A percentile compares a stretch with the other conserved stretches of the same genome.
Evolutionary conservation across 140 eudicot species (phyloP).

Genomic region (Erigeron philadelphicus): DNA sequence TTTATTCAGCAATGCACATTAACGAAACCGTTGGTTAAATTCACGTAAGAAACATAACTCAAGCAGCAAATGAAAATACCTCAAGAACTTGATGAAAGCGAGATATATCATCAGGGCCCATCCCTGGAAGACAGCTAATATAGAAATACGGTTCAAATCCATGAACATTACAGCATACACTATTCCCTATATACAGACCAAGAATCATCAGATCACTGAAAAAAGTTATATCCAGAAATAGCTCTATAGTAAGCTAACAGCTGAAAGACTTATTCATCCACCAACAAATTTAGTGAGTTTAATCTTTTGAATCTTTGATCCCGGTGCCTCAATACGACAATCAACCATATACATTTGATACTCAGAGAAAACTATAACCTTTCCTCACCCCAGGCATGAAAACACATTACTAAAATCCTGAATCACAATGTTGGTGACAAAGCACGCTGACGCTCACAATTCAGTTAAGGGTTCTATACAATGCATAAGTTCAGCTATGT

Average conservation of each 20-base stretch:
- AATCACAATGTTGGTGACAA: too few species aligned
- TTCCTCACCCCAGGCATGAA: too few species aligned
- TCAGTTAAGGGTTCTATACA: neutral
- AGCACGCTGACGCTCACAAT: neutral
- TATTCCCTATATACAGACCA: constrained; percentile 56
- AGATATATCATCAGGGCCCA: constrained; percentile 97
- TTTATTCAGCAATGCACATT: neutral
- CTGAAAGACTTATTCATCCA: too few species aligned
- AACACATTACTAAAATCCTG: too few species aligned
- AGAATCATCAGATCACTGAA: constrained; percentile 19
- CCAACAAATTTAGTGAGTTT: too few species aligned
- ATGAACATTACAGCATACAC: constrained; percentile 93
- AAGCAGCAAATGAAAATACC: constrained; percentile 43
- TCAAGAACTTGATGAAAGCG: constrained; percentile 74
- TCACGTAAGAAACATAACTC: constrained; percentile 6
- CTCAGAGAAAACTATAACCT: too few species aligned
- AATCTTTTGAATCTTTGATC: too few species aligned
- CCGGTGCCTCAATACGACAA: too few species aligned
- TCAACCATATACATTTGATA: too few species aligned
- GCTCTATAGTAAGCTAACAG: too few species aligned
- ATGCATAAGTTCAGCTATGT: too few species aligned
- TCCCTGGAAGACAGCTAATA: constrained; percentile 86
- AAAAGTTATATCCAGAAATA: constrained; percentile 1
- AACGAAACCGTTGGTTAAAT: neutral
- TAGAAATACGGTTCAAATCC: constrained; percentile 95